Evolutionary conservation across 164 flowering plant species (phyloP).

Genomic region (Liriodendron chinense): DNA sequence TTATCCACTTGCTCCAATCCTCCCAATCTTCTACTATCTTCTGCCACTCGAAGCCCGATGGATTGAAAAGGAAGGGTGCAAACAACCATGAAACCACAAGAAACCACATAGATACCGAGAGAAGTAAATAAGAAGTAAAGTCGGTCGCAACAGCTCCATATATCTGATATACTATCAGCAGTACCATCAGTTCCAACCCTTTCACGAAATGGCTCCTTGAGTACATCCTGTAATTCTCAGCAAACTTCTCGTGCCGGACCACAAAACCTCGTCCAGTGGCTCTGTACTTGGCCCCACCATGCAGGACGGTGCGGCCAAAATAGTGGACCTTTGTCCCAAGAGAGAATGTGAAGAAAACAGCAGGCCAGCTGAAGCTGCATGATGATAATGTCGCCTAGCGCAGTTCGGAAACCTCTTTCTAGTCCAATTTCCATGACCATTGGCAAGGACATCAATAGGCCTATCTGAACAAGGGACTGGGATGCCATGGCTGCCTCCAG

Average conservation of each 20-base stretch:
- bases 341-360: conserved; percentile 97
- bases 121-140: conserved; percentile 33
- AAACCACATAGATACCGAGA: conserved; percentile 87
- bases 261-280: conserved; percentile 99
- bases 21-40: conserved; percentile 98
- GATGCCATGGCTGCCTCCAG: conserved; percentile 85
- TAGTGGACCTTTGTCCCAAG: conserved; percentile 92
- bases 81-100: conserved; percentile 81
- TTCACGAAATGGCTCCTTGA: conserved; percentile 96
- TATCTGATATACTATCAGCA: conserved; percentile 62
- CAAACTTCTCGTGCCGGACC: conserved; percentile 89
- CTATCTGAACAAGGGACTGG: conserved; percentile 89
- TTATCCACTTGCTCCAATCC: conserved; percentile 96
- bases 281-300: conserved; percentile 98
- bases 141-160: conserved; percentile 50
- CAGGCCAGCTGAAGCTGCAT: conserved; percentile 95
- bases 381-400: conserved; percentile 69
- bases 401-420: conserved; percentile 93
- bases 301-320: conserved; percentile 87
- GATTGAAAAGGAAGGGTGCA: conserved; percentile 92
- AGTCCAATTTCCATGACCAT: conserved; percentile 98
- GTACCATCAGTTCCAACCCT: conserved; percentile 72
- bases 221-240: conserved; percentile 93
- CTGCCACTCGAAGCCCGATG: conserved; percentile 99
- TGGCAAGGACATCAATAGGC: conserved; percentile 79